Conservation (phyloP, 768 basidiomycete species). For the Fomitopsis serialis region DNA sequence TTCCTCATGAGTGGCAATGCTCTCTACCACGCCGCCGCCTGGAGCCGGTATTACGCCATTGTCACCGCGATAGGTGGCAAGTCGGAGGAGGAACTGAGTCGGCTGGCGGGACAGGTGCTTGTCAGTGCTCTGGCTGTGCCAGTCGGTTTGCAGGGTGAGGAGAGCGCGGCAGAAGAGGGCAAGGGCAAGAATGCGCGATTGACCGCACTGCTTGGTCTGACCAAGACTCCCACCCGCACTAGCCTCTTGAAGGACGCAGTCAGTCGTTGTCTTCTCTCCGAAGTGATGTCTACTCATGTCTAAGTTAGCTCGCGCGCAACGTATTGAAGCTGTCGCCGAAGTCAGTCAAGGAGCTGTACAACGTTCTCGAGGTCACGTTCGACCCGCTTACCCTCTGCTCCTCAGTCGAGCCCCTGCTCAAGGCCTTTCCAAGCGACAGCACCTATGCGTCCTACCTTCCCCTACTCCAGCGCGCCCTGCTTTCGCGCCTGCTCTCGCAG, state of each 20-base stretch:
- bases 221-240: slow-evolving; percentile 80
- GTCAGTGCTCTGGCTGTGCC: slow-evolving; percentile 92
- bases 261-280: slow-evolving; percentile 24
- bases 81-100: slow-evolving; percentile 69
- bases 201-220: slow-evolving; percentile 79
- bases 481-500: slow-evolving; percentile 86
- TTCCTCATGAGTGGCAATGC: slow-evolving; percentile 95
- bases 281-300: slow-evolving; percentile 8
- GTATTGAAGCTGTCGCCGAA: slow-evolving; percentile 76
- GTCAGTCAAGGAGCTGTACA: slow-evolving; percentile 73
- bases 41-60: slow-evolving; percentile 79
- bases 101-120: slow-evolving; percentile 86
- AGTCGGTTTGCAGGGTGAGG: slow-evolving; percentile 54
- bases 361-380: slow-evolving; percentile 87
- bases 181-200: slow-evolving; percentile 74
- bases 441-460: slow-evolving; percentile 79
- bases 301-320: slow-evolving; percentile 66
- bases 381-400: slow-evolving; percentile 85
- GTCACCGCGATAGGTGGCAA: slow-evolving; percentile 69
- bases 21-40: slow-evolving; percentile 94
- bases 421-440: slow-evolving; percentile 41
- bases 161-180: slow-evolving; percentile 41
- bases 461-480: slow-evolving; percentile 86
- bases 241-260: slow-evolving; percentile 86
- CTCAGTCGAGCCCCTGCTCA: slow-evolving; percentile 73